Evolutionary conservation across 1,284 basidiomycete species (phyloP), one percentile per base, ranked within the genome.

Genomic region (Somion occarium): DNA sequence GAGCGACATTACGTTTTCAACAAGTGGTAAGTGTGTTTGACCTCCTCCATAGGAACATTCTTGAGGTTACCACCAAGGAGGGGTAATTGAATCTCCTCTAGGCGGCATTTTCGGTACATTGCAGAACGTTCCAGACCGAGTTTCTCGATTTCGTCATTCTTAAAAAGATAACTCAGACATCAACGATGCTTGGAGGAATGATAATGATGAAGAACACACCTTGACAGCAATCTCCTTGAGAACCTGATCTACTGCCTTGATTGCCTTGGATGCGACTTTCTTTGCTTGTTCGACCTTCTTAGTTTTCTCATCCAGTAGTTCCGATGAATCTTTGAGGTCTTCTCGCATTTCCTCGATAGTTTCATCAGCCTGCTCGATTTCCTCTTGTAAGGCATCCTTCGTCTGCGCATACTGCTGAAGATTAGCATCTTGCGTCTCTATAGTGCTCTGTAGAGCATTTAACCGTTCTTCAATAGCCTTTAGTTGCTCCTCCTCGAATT

Each of bases 111-210:
- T 19, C 95, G 82, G 67, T 97, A 99, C 50, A 93, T 82, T 0
- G 84, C 75, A 18, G 93, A 91, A 23, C 97, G 79, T 61, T 98
- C 94, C 18, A 93, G 76, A 0, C 85, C 89, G 11, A 91, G 71
- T 61, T 91, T 92, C 69, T 95, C 93, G 54, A 98, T 98, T 62
- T 94, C 88, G 65, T 96, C 93, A 61, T 96, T 97, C 91, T 93
- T n/a, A n/a, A n/a, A n/a, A n/a, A n/a, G n/a, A n/a, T n/a, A n/a
- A 53, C 25, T 1, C 23, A 22, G 42, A n/a, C 42, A 44, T 49
- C 56, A 48, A 55, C 52, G 34, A 38, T 24, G 19, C 18, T 12
- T 27, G 49, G 24, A 30, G 25, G 19, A 48, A 26, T 30, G 30
- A 41, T 37, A 9, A 22, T 22, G 18, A 5, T 18, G 38, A 3